Conservation (phyloP, 257 asterid species). For the Petunia secreta region DNA sequence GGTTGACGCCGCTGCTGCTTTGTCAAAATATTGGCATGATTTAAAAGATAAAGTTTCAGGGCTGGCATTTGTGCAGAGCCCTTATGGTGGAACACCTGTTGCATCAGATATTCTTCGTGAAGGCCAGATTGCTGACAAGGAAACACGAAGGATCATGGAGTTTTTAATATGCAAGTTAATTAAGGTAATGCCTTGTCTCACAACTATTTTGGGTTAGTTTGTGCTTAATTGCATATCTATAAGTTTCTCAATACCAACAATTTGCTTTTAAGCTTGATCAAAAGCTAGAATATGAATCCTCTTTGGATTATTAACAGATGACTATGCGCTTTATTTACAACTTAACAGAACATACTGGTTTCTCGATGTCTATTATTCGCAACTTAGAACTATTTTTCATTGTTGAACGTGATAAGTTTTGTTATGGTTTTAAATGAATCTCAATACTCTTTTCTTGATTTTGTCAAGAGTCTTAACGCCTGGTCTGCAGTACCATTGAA, state of each 20-base stretch:
- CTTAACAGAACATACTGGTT: not conserved
- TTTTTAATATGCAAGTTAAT: conserved; percentile 78
- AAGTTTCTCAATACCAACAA: not conserved
- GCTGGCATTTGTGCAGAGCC: conserved; percentile 90
- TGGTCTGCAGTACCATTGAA: not conserved
- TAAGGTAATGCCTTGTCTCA: conserved; percentile 56
- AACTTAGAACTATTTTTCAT: not conserved
- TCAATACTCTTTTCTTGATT: not conserved
- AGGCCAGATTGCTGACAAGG: conserved; percentile 88
- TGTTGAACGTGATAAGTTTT: not conserved
- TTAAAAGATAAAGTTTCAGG: conserved; percentile 84
- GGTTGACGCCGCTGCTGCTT: conserved; percentile 95
- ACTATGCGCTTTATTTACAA: not conserved
- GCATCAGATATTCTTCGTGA: conserved; percentile 96
- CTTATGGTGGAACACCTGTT: conserved; percentile 87
- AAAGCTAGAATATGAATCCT: not conserved
- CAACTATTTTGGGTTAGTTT: conserved; percentile 1
- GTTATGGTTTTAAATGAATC: not conserved
- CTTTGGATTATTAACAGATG: not conserved
- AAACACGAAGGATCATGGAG: conserved; percentile 85
- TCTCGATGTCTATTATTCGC: not conserved
- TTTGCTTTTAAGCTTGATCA: not conserved
- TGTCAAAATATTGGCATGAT: conserved; percentile 72
- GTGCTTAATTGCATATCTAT: not conserved
- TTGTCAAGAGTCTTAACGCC: not conserved